Evolutionary conservation across 1,284 basidiomycete genomes (phyloP).

Genomic region (Rhodofomes roseus): DNA sequence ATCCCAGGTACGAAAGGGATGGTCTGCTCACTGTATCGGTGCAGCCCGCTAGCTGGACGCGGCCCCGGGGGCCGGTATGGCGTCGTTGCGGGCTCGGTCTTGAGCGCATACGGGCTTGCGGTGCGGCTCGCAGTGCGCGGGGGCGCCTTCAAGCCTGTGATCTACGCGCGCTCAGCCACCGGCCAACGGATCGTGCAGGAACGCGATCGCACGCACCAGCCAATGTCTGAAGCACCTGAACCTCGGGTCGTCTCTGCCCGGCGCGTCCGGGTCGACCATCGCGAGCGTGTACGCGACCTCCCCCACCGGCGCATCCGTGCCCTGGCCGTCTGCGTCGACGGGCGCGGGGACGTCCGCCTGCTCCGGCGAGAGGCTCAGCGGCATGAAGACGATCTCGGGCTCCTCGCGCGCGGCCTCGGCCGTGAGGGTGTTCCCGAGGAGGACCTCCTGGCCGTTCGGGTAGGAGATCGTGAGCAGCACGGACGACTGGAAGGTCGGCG

Average conservation of each 20-base stretch:
- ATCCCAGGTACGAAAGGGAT: background rate
- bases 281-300: constrained; percentile 56
- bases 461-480: constrained; percentile 50
- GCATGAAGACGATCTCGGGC: constrained; percentile 47
- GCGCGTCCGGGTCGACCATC: constrained; percentile 70
- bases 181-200: background rate
- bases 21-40: constrained; percentile 49
- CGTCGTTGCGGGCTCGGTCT: constrained; percentile 45
- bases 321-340: too few relatives aligned
- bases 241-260: constrained; percentile 49
- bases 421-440: constrained; percentile 47
- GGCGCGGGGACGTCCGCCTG: constrained; percentile 18
- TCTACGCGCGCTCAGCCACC: constrained; percentile 28
- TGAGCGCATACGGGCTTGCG: constrained; percentile 35
- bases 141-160: constrained; percentile 53
- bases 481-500: constrained; percentile 44
- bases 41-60: constrained; percentile 49
- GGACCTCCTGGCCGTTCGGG: constrained; percentile 45
- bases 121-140: constrained; percentile 30
- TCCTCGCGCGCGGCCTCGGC: constrained; percentile 46
- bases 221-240: constrained; percentile 63
- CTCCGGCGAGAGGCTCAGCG: constrained; percentile 36
- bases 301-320: constrained; percentile 13
- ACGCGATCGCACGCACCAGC: constrained; percentile 38
- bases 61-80: constrained; percentile 60